phyloP scores from a whole-genome alignment of 352 stramenopile species.

The Pythium oligandrum region DNA sequence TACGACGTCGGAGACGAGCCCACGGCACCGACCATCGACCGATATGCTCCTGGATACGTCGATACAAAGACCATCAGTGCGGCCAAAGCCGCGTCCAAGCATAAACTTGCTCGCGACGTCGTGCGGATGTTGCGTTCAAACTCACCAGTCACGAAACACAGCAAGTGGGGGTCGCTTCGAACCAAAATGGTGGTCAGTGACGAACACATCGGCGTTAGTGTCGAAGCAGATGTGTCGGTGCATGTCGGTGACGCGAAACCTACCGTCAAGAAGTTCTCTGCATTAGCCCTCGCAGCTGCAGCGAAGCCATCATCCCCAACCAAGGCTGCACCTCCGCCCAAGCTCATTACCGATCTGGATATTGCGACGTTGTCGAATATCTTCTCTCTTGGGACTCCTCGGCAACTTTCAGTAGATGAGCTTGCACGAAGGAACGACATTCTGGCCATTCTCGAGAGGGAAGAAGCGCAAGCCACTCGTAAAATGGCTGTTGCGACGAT shows the following conservation, averaged over 20 bases:
- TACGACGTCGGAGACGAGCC: constrained; percentile 3
- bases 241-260: not conserved
- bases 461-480: constrained; percentile 21
- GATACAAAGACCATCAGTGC: not conserved
- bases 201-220: constrained; percentile 1
- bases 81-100: not conserved
- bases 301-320: too few relatives aligned
- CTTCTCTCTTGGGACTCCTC: constrained; percentile 53
- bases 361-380: constrained; percentile 44
- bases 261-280: not conserved
- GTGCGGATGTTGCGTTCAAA: not conserved
- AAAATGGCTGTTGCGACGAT: constrained; percentile 28
- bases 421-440: constrained; percentile 47
- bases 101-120: not conserved
- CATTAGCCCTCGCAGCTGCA: too few relatives aligned
- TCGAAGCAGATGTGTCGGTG: constrained; percentile 4
- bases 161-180: constrained; percentile 3
- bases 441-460: constrained; percentile 36
- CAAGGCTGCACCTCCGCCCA: too few relatives aligned
- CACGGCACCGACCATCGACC: not conserved
- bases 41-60: constrained; percentile 2
- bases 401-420: constrained; percentile 40
- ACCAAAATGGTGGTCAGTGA: not conserved
- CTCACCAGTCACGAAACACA: not conserved
- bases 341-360: constrained; percentile 11